Evolutionary conservation across 305 asterid species (phyloP), one percentile per base, ranked within the genome.

Genomic region (Plantago coronopus): DNA sequence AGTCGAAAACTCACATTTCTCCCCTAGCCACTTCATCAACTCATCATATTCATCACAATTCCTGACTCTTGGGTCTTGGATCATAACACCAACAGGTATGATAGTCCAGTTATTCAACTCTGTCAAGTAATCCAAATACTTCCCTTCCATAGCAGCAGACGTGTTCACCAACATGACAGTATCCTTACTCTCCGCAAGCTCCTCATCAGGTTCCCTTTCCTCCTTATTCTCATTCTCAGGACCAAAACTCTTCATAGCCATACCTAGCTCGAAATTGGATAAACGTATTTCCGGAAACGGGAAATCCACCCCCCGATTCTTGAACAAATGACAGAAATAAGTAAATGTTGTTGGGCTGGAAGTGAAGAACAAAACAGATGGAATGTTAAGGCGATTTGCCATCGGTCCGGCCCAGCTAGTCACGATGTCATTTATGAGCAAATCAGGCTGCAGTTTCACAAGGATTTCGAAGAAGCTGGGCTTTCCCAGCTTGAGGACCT

Each of bases 321-420:
- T 45, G 18, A 37, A 19, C 40, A 6, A 6, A 9, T 34, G 40
- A 34, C 40, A 34, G 13, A 34, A 34, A 11, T 11, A 34, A 0
- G 40, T 8, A 11, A 34, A 1, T 0, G 71, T 34, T 34, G 40
- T 6, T 34, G 40, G 12, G 9, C 40, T 12, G 9, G 9, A 34
- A 0, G 40, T 34, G 25, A 72, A 61, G 70, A 86, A 80, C 20
- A 75, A 23, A 10, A 82, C 84, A 17, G 91, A 81, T 7, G 89
- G 95, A n/a, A 79, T 72, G 20, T 54, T 27, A 5, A 29, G 66
- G 14, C 63, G 17, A 1, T 66, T 56, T 2, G 84, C 87, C 61
- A 73, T 74, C 18, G 59, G 64, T 9, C 91, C 76, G 2, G 78
- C 87, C 91, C 91, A 88, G 7, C 81, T 81, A 38, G 72, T 87